Evolutionary conservation across 208 protist species (phyloP), one percentile per base, ranked within the genome.

Genomic region (Tritrichomonas foetus): DNA sequence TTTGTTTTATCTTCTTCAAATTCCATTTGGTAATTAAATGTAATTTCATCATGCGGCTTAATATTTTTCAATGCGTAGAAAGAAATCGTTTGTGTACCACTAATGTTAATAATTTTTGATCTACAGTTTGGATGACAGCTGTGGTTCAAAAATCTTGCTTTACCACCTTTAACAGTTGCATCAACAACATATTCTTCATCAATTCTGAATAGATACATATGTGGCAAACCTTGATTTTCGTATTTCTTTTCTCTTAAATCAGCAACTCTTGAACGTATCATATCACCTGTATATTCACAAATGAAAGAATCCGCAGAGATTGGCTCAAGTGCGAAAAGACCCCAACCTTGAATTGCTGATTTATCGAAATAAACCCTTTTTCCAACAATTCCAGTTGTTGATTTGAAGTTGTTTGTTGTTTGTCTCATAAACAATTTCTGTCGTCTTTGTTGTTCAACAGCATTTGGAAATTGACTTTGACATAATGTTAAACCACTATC

Each of bases 11-110:
- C 94, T 36, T 78, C 57, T 74, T 94, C 94, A 13, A 75, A 75
- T 55, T 94, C 94, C 69, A 94, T 93, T 66, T 94, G 61, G 47
- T 94, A 94, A 39, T 94, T 93, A 39, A 93, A 94, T 14, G 72
- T 93, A 33, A 94, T 89, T 36, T 94, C 94, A 55, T 94, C 94
- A 30, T 93, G 82, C 13, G 94, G 49, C 55, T 61, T 64, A 11
- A 94, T 94, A 33, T 69, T 75, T 33, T 47, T 89, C 14, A 93
- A 47, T 9, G 94, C 94, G 27, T 94, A 94, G n/a, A 94, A 93
- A 0, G 74, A 89, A 36, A 94, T 94, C 22, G 82, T 75, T 57
- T 93, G n/a, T 72, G 94, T 94, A 27, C 44, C 93, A n/a, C 94
- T 75, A 39, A 69, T n/a, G 11, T 66, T 92, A 16, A 94, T 75